phyloP scores from a whole-genome alignment of 2,329 filamentous ascomycete genomes.

The Dactylella cylindrospora region DNA sequence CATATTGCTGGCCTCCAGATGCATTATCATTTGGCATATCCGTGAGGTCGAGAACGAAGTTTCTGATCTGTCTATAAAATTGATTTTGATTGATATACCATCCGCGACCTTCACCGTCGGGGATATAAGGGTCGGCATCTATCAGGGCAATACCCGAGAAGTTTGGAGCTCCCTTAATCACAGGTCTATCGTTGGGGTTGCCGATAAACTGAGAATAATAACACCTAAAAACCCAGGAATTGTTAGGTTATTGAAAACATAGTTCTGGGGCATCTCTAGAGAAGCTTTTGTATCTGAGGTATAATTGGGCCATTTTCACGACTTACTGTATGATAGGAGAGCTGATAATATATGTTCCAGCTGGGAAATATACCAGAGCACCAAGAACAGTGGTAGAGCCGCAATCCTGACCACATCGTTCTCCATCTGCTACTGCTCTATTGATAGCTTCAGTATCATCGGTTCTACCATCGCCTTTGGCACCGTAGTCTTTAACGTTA shows the following conservation, averaged over 20 bases:
- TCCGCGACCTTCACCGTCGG: constrained; percentile 48
- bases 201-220: constrained; percentile 94
- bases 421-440: constrained; percentile 70
- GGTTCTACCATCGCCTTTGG: constrained; percentile 61
- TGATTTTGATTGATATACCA: constrained; percentile 60
- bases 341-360: constrained; percentile 80
- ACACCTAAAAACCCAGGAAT: constrained; percentile 27
- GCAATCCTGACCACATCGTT: constrained; percentile 76
- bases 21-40: constrained; percentile 56
- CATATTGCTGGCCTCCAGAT: background rate
- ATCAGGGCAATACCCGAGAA: constrained; percentile 49
- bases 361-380: constrained; percentile 85
- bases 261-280: background rate
- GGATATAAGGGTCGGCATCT: constrained; percentile 52
- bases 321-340: constrained; percentile 71
- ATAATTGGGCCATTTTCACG: too few relatives aligned
- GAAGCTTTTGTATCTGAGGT: background rate
- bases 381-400: constrained; percentile 79
- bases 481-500: constrained; percentile 53
- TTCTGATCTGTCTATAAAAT: constrained; percentile 66
- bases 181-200: constrained; percentile 61
- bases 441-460: constrained; percentile 93
- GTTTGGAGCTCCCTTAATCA: background rate
- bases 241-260: background rate
- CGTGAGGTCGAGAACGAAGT: constrained; percentile 64